Base-by-base conservation (phyloP, 2,329 filamentous ascomycete genomes). In the Furcasterigmium furcatum region DNA sequence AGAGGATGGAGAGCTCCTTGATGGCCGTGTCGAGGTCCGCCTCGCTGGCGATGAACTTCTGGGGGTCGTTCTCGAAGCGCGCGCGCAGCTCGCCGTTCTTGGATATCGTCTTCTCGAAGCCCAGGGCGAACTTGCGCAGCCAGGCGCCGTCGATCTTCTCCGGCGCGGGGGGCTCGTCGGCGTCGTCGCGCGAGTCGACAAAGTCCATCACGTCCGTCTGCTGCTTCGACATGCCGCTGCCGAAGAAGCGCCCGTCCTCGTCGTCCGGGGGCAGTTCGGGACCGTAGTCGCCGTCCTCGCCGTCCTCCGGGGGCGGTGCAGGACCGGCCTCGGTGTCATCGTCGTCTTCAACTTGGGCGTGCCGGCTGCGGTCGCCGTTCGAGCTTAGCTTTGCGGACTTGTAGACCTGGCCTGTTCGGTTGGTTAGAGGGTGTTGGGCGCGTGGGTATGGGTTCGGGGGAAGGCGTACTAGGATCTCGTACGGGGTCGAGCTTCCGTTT, bases 191-290 rank as follows among this genome's bases (percentile, higher is more conserved):
- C 34, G 49, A 59, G 41, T 96, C 90, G 51, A 99, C 82, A 60
- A 87, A 97, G 66, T 97, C 88, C 58, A 99, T 77, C 18, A 94
- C 88, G 55, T 91, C 81, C 3, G 84, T 85, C 53, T 95, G 90
- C 54, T 89, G 79, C 47, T 84, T 78, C 21, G 86, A 89, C 56
- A 99, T 86, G 27, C 94, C 94, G 44, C 91, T 88, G 36, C 92
- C 94, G 57, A 96, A 99, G 72, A 99, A 99, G 10, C 94, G 85
- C 1, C 92, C 94, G 52, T 95, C 94, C 44, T 96, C 90, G 54
- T 92, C 88, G 38, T 61, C 63, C 77, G 79, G 77, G 1, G 74
- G 71, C 20, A 63, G 53, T 4, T 65, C 57, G 24, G 72, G 72
- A 14, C 72, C 72, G 47, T 70, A 70, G 54, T 70, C 63, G 42